Conservation (phyloP, 208 protist species). For the Acanthamoeba healyi region DNA sequence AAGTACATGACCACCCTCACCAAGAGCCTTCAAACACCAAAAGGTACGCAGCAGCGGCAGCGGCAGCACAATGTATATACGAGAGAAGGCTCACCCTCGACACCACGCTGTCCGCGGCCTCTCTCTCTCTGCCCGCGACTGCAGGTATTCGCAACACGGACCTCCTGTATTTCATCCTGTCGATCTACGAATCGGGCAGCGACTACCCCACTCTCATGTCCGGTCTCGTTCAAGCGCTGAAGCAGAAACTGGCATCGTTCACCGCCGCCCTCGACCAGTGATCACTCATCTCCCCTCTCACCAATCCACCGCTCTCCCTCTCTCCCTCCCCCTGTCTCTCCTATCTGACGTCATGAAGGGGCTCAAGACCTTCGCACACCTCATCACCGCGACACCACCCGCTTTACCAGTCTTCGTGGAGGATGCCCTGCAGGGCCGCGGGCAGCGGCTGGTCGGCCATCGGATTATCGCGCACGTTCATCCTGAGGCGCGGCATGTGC, state of each 20-base stretch:
- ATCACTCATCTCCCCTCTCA: too few relatives aligned
- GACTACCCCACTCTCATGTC: neutral
- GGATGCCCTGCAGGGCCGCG: neutral
- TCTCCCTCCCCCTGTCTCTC: too few relatives aligned
- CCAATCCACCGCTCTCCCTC: too few relatives aligned
- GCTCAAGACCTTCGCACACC: too few relatives aligned
- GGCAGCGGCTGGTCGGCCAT: neutral
- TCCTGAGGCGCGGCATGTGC: neutral
- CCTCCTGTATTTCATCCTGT: neutral
- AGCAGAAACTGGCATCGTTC: neutral
- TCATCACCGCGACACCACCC: too few relatives aligned
- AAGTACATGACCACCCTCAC: neutral
- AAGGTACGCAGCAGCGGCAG: too few relatives aligned
- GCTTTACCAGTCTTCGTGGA: too few relatives aligned
- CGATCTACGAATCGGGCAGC: neutral
- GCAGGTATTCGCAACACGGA: neutral
- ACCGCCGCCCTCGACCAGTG: neutral
- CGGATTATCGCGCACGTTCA: neutral
- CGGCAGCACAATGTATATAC: neutral
- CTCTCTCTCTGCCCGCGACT: too few relatives aligned
- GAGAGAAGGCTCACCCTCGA: neutral
- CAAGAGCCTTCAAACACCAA: neutral
- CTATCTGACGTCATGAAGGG: too few relatives aligned
- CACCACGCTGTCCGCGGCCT: neutral
- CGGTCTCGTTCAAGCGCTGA: conserved; percentile 12